These are phyloP conservation scores for Fusarium compactum DNA, from an alignment of 2,329 filamentous ascomycete genomes.

Conservation along the genomic window DNA sequence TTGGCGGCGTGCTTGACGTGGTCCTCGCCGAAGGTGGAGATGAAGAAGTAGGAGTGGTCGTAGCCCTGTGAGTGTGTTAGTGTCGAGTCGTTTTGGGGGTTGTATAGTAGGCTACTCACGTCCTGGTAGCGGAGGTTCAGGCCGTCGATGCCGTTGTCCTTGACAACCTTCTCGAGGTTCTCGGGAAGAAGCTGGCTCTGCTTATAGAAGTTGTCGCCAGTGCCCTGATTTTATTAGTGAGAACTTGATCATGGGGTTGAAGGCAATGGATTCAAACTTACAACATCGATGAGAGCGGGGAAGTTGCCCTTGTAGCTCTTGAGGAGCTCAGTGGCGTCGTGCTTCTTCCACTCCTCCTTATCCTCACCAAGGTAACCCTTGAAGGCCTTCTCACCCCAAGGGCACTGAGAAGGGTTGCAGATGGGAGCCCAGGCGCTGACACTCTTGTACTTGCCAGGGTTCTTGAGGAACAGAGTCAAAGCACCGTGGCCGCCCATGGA, in stretches of 20 bases:
- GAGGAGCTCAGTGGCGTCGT: slow-evolving; percentile 92
- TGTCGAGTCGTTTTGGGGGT: too few relatives aligned
- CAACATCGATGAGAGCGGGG: slow-evolving; percentile 88
- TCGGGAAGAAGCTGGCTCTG: slow-evolving; percentile 92
- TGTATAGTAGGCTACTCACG: slow-evolving; percentile 54
- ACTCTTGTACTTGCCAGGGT: slow-evolving; percentile 89
- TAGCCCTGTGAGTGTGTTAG: slow-evolving; percentile 70
- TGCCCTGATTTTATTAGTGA: slow-evolving; percentile 68
- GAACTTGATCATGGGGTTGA: background rate
- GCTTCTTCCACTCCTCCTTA: slow-evolving; percentile 82
- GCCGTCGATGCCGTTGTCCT: slow-evolving; percentile 78
- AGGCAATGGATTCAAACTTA: slow-evolving; percentile 57
- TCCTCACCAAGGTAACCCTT: slow-evolving; percentile 86
- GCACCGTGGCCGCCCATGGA: slow-evolving; percentile 98
- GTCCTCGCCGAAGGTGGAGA: slow-evolving; percentile 89
- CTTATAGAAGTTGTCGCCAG: slow-evolving; percentile 96
- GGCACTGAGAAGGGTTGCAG: slow-evolving; percentile 83
- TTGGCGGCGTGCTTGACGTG: slow-evolving; percentile 94
- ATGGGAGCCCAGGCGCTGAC: slow-evolving; percentile 94
- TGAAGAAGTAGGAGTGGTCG: slow-evolving; percentile 98
- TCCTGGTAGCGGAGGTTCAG: slow-evolving; percentile 86
- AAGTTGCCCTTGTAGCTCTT: slow-evolving; percentile 78
- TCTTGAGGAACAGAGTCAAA: slow-evolving; percentile 89
- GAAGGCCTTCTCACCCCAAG: slow-evolving; percentile 98
- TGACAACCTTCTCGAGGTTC: slow-evolving; percentile 85